These are phyloP conservation scores for Aspergillus nomiae DNA, from an alignment of 2,329 filamentous ascomycete species.

Conservation along the genomic window DNA sequence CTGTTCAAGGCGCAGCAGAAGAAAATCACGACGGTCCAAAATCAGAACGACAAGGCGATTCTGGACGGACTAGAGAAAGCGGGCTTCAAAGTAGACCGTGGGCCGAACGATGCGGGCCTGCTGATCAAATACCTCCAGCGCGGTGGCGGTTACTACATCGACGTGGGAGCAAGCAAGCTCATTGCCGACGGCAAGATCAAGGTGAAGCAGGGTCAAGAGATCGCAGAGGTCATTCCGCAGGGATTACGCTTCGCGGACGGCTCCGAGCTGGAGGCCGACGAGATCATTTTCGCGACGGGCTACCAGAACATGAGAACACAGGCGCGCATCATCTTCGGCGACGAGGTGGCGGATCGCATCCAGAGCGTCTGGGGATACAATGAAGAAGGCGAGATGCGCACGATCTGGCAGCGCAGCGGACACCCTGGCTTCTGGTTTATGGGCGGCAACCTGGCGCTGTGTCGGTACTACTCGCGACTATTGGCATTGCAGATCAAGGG, in stretches of 20 bases:
- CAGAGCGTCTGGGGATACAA: slow-evolving; percentile 66
- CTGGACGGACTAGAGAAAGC: slow-evolving; percentile 53
- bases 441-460: slow-evolving; percentile 65
- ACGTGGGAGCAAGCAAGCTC: slow-evolving; percentile 64
- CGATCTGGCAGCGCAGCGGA: slow-evolving; percentile 63
- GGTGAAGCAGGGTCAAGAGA: slow-evolving; percentile 64
- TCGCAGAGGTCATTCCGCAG: slow-evolving; percentile 53
- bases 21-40: slow-evolving; percentile 43
- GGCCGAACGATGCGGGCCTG: slow-evolving; percentile 59
- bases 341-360: slow-evolving; percentile 61
- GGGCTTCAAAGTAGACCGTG: slow-evolving; percentile 64
- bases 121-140: slow-evolving; percentile 66
- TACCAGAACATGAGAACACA: slow-evolving; percentile 71
- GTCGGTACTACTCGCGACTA: slow-evolving; percentile 61
- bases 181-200: slow-evolving; percentile 67
- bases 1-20: slow-evolving; percentile 63
- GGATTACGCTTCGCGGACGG: slow-evolving; percentile 60
- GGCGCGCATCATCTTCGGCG: slow-evolving; percentile 63
- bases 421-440: slow-evolving; percentile 70
- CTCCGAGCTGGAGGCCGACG: slow-evolving; percentile 61
- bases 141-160: slow-evolving; percentile 71
- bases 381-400: slow-evolving; percentile 55
- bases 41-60: slow-evolving; percentile 36
- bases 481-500: slow-evolving; percentile 56
- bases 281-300: slow-evolving; percentile 61